Evolutionary conservation across 768 basidiomycete genomes (phyloP), one percentile per base, ranked within the genome.

Genomic region (Boletellus emodensis): DNA sequence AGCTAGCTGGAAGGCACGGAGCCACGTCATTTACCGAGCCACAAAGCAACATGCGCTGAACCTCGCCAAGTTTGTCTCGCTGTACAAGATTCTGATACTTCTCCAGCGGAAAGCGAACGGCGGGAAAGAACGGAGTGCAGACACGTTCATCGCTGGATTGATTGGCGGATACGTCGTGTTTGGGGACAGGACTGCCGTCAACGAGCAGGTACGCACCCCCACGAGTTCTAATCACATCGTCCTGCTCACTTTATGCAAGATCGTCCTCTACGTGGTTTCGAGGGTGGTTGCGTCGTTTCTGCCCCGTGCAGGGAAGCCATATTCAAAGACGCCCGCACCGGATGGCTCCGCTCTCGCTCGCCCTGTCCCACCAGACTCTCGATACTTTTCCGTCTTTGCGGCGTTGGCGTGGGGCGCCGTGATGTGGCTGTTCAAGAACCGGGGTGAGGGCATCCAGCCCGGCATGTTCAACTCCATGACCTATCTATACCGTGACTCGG

Each of bases 391-490:
- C 1, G 63, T 89, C 40, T 93, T 94, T 54, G 89, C 94, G 3
- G 90, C 94, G 0, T 58, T 97, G 13, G 80, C 85, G 30, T 98
- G 96, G 96, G 96, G 92, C 39, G 79, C 87, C 8, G 94, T 97
- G 40, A 97, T 99, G 95, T 99, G 87, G 81, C 72, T 96, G 53
- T 98, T 94, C 79, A 78, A 84, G 61, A 77, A 96, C 67, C 77
- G 82, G 18, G 83, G 89, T 43, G 87, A 97, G 71, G 85, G 84
- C n/a, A 83, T 99, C 53, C 94, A 98, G 61, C 90, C 92, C 15
- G 96, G 94, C 50, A 91, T 97, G 92, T 93, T 92, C 75, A 90
- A 82, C 72, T 90, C 88, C 15, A 97, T 96, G 94, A 81, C 79
- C 50, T 99, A 98, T 69, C 77, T 99, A 35, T 99, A 98, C 72